Evolutionary conservation across 176 grass and related monocot genomes (phyloP), one percentile per base, ranked within the genome.

Genomic region (Dactylis glomerata): DNA sequence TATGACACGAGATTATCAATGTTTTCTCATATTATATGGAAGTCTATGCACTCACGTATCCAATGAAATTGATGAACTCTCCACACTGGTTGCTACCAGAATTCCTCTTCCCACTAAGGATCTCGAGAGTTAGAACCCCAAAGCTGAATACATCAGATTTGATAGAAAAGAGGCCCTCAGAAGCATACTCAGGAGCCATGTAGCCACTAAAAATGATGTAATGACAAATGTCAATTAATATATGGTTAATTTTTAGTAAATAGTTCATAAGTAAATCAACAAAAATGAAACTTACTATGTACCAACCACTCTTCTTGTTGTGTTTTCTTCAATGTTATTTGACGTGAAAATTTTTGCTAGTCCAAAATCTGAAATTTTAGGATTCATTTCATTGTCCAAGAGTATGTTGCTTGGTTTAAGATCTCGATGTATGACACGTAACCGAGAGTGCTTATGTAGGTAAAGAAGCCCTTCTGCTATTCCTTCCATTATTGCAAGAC

Each of bases 351-450:
- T 86, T 64, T 62, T 86, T 73, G 79, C 84, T 55, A 81, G 84
- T 0, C 73, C 88, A 33, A 61, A 82, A 83, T 86, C 84, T 44
- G 76, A 81, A 75, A 89, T 89, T 81, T 85, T 82, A 2, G 69
- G 83, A 68, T 76, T 85, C 77, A 75, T 89, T 54, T 68, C 57
- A 2, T 14, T 49, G 27, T 88, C 89, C 77, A 77, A 47, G 59
- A 77, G 86, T 51, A 88, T 77, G 38, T 87, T 87, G 22, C 86
- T 83, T 61, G 86, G 85, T 32, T 87, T 87, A 82, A 87, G 79
- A 87, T 87, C 85, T 68, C 85, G 58, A 67, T 87, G 85, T 82
- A 87, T 87, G 27, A 87, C 36, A 76, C 58, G 71, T 22, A 87
- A 22, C 2, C 70, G 46, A 40, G 85, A 87, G 47, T 87, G 86